Evolutionary conservation across 805 yeast genomes (phyloP), one percentile per base, ranked within the genome.

Genomic region (Kluyveromyces wickerhamii): DNA sequence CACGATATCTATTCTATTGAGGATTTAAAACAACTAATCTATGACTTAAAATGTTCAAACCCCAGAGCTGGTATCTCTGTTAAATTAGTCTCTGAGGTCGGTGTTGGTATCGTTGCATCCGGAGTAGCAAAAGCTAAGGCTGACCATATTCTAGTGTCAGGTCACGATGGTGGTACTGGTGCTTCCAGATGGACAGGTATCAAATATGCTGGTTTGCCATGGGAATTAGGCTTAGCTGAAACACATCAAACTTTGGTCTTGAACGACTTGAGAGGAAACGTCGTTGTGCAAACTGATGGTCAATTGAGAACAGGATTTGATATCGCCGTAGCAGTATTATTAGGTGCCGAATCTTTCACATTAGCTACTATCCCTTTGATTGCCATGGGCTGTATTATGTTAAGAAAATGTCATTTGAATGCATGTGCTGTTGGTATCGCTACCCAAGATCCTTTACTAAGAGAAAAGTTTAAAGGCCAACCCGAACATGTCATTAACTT

Each of bases 141-240:
- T 10, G 97, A 92, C 58, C 95, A 89, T 57, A 82, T 89, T 52
- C 72, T 89, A 57, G 84, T 89, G 45, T 84, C 96, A 41, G 97
- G 97, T 53, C 96, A 94, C 56, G 97, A 89, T 63, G 98, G 98
- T 74, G 98, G 98, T 69, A 89, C 98, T 39, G 98, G 98, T 78
- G 98, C 98, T 40, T 89, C 96, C 40, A 77, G 94, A 61, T 85
- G 94, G 86, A 88, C 96, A 14, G 92, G 95, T 59, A 87, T 89
- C 59, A 88, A 88, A 60, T 79, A 88, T 58, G 96, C 98, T 39
- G 97, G 98, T 63, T 72, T 89, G 47, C 97, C 98, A 32, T 89
- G 98, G 98, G 98, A 89, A 63, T 73, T 89, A 50, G 98, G 98
- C 57, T 72, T 89, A 44, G 97, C 97, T 39, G 98, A 89, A 67